Conservation (phyloP, 2,329 filamentous ascomycete species). For the Fusarium incarnatum region DNA sequence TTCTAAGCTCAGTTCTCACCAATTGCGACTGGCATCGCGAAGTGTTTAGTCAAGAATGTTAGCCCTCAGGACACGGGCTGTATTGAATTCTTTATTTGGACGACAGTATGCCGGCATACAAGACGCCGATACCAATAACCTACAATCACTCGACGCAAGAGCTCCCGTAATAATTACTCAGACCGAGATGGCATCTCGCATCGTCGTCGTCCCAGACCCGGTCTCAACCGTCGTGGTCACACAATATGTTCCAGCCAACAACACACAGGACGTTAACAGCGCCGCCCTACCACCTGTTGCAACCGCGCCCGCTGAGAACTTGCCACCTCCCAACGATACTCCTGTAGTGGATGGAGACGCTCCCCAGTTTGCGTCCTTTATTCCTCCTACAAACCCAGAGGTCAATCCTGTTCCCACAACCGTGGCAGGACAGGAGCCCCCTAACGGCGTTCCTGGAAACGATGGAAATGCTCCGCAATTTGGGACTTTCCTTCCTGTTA, state of each 20-base stretch:
- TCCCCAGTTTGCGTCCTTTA: slow-evolving; percentile 35
- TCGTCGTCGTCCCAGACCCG: slow-evolving; percentile 29
- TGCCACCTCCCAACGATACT: slow-evolving; percentile 7
- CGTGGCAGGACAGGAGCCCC: slow-evolving; percentile 12
- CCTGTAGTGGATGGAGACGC: slow-evolving; percentile 16
- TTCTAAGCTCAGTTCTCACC: slow-evolving; percentile 23
- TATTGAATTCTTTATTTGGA: slow-evolving; percentile 62
- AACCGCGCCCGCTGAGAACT: slow-evolving; percentile 18
- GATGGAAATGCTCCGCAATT: slow-evolving; percentile 26
- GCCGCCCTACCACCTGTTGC: slow-evolving; percentile 16
- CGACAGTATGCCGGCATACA: slow-evolving; percentile 66
- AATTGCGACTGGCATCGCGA: slow-evolving; percentile 53
- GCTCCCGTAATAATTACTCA: slow-evolving; percentile 30
- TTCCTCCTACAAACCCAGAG: slow-evolving; percentile 24
- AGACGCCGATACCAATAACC: slow-evolving; percentile 34
- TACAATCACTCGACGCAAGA: slow-evolving; percentile 30
- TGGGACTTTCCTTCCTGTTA: slow-evolving; percentile 30
- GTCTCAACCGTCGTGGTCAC: slow-evolving; percentile 35
- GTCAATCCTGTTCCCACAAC: slow-evolving; percentile 18
- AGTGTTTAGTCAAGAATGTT: slow-evolving; percentile 46
- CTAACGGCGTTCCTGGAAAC: background rate
- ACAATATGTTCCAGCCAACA: slow-evolving; percentile 30
- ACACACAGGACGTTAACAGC: slow-evolving; percentile 14
- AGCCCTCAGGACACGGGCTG: slow-evolving; percentile 59
- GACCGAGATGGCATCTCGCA: slow-evolving; percentile 35